Evolutionary conservation across 108 stramenopile species (phyloP).

Genomic region (Schizochytrium sp.): DNA sequence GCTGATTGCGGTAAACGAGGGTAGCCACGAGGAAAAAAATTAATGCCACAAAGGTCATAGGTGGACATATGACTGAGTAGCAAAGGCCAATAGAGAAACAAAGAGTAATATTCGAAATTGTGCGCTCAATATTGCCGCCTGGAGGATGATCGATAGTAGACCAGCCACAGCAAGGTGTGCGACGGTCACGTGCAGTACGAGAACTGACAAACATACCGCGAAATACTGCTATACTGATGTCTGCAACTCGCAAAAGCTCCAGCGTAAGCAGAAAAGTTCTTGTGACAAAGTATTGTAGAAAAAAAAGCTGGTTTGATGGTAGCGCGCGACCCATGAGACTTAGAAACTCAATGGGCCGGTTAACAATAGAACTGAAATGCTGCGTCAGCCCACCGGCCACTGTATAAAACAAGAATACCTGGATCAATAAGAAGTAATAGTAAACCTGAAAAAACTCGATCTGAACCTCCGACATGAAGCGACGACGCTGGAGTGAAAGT

Average conservation of each 20-base stretch:
- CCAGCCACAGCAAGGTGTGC: slow-evolving; percentile 43
- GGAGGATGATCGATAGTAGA: slow-evolving; percentile 46
- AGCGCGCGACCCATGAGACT: slow-evolving; percentile 43
- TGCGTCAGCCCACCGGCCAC: slow-evolving; percentile 17
- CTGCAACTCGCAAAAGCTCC: slow-evolving; percentile 10
- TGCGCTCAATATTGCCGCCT: slow-evolving; percentile 57
- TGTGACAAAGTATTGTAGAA: slow-evolving; percentile 54
- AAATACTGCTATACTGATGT: neutral
- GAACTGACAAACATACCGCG: slow-evolving; percentile 30
- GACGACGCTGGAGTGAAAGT: neutral
- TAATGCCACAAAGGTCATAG: slow-evolving; percentile 47
- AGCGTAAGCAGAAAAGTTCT: slow-evolving; percentile 19
- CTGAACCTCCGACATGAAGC: slow-evolving; percentile 36
- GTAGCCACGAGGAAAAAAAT: slow-evolving; percentile 34
- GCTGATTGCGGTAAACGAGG: slow-evolving; percentile 55
- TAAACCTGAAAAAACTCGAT: slow-evolving; percentile 57
- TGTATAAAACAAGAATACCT: slow-evolving; percentile 56
- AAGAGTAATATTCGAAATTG: slow-evolving; percentile 17
- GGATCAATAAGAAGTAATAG: slow-evolving; percentile 55
- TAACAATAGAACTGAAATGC: neutral
- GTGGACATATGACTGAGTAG: slow-evolving; percentile 55
- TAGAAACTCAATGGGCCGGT: neutral
- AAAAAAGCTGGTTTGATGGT: slow-evolving; percentile 49
- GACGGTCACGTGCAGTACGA: slow-evolving; percentile 27
- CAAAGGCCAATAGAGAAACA: slow-evolving; percentile 44